A percentile compares a stretch with the other conserved stretches of the same genome.
These are phyloP conservation scores for Mycena capillaripes DNA, from an alignment of 768 basidiomycete genomes.

Conservation along the genomic window DNA sequence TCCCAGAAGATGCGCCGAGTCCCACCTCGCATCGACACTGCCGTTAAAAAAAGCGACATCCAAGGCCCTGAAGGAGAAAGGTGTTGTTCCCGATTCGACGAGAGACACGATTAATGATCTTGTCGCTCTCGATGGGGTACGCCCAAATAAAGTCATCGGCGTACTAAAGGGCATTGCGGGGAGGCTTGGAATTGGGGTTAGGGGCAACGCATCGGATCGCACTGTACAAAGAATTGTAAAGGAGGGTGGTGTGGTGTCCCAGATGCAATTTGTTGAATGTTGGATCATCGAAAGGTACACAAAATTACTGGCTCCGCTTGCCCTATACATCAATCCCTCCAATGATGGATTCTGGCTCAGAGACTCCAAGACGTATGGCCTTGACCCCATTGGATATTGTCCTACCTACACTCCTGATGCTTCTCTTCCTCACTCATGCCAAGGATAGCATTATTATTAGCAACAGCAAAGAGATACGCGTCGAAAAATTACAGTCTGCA, in stretches of 20 bases:
- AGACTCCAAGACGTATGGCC: no score
- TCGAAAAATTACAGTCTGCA: no score
- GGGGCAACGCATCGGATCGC: neutral
- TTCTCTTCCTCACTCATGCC: no score
- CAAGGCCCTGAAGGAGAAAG: slow-evolving; percentile 18
- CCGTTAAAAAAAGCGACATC: neutral
- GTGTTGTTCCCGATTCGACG: slow-evolving; percentile 8
- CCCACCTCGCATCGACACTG: neutral
- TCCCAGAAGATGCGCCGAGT: neutral
- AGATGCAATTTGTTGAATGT: slow-evolving; percentile 16
- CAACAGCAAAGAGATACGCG: no score
- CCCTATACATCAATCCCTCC: no score
- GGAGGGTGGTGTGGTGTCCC: slow-evolving; percentile 11
- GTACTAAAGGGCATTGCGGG: slow-evolving; percentile 10
- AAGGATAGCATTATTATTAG: no score
- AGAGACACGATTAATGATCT: slow-evolving; percentile 20
- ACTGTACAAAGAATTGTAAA: slow-evolving; percentile 5
- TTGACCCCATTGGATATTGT: no score
- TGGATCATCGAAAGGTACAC: slow-evolving; percentile 14
- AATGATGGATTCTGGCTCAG: no score
- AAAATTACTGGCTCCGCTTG: no score
- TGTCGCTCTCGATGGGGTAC: slow-evolving; percentile 20
- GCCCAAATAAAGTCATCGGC: slow-evolving; percentile 3
- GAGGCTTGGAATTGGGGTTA: neutral
- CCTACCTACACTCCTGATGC: no score